Conservation (phyloP, 441 rosid genomes). For the Aleurites moluccanus region DNA sequence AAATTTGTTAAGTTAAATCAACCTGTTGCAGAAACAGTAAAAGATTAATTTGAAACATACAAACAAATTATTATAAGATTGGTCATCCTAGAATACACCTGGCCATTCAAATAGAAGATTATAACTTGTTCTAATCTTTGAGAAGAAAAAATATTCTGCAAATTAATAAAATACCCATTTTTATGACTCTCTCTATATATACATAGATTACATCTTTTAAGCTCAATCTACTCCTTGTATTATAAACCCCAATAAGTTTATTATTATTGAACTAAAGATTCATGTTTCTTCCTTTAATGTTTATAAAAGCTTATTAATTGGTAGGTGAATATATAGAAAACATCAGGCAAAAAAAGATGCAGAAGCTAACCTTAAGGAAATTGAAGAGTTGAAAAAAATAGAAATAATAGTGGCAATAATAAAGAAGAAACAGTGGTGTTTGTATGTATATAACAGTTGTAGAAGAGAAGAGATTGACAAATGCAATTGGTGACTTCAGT, state of each 20-base stretch:
- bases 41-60: not conserved
- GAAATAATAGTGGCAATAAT: too few relatives aligned
- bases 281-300: too few relatives aligned
- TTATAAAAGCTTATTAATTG: too few relatives aligned
- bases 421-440: not conserved
- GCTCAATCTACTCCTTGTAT: not conserved
- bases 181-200: not conserved
- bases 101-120: too few relatives aligned
- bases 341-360: not conserved
- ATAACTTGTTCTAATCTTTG: too few relatives aligned
- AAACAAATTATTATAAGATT: too few relatives aligned
- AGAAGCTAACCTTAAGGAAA: conserved; percentile 6
- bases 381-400: not conserved
- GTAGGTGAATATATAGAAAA: too few relatives aligned
- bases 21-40: not conserved
- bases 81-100: too few relatives aligned
- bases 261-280: too few relatives aligned
- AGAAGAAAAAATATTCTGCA: too few relatives aligned
- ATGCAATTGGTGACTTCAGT: conserved; percentile 33
- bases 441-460: not conserved
- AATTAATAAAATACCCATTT: not conserved
- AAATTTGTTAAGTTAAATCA: not conserved
- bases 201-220: not conserved
- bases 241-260: not conserved
- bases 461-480: conserved; percentile 17